These are phyloP conservation scores for Paspalum notatum DNA, from an alignment of 176 grass and related monocot species.

Conservation along the genomic window DNA sequence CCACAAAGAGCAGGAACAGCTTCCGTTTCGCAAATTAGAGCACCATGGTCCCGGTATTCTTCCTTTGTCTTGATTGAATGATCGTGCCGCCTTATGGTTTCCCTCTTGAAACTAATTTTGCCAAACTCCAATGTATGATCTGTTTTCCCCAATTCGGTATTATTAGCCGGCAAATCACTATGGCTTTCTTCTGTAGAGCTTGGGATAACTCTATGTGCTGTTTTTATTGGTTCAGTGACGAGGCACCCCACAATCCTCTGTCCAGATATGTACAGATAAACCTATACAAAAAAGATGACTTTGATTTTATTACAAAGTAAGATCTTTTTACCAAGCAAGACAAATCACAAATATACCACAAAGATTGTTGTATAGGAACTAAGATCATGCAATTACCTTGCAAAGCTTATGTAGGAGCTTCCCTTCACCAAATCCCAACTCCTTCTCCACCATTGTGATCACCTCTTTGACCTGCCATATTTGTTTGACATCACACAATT, in stretches of 20 bases:
- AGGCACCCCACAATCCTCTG: constrained; percentile 85
- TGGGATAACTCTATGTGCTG: constrained; percentile 73
- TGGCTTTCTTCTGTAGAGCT: constrained; percentile 22
- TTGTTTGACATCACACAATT: constrained; percentile 21
- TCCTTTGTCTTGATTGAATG: constrained; percentile 36
- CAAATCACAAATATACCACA: background rate
- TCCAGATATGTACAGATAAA: constrained; percentile 82
- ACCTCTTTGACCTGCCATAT: constrained; percentile 70
- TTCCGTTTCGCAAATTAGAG: constrained; percentile 73
- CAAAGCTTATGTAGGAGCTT: constrained; percentile 78
- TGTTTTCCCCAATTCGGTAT: constrained; percentile 29
- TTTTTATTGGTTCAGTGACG: constrained; percentile 81
- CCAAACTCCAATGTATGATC: constrained; percentile 72
- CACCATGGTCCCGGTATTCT: constrained; percentile 52
- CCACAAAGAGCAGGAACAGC: constrained; percentile 64
- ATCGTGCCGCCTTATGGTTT: constrained; percentile 50
- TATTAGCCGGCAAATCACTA: constrained; percentile 1
- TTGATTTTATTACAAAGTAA: background rate
- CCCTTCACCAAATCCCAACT: constrained; percentile 73
- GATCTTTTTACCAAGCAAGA: background rate
- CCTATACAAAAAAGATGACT: constrained; percentile 45
- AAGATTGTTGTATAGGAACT: constrained; percentile 1
- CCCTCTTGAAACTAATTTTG: constrained; percentile 78
- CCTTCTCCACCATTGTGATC: constrained; percentile 73
- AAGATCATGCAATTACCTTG: constrained; percentile 51